Evolutionary conservation across 2,329 filamentous ascomycete genomes (phyloP).

Genomic region (Alternaria brassicae): DNA sequence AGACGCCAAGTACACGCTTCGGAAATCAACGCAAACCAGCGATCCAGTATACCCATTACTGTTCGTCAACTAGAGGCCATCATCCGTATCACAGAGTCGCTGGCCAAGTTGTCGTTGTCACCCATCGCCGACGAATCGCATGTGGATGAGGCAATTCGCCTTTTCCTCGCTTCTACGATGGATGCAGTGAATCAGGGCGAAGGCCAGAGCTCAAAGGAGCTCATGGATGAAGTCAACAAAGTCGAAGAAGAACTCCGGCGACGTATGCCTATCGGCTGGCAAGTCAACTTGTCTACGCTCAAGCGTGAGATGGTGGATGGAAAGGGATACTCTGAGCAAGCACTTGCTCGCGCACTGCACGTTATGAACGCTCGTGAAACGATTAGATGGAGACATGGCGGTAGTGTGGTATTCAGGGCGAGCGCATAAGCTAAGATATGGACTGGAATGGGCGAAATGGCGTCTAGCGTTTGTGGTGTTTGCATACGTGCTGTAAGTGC

Average conservation of each 20-base stretch:
- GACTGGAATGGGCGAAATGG: background rate
- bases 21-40: slow-evolving; percentile 86
- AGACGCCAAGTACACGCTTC: slow-evolving; percentile 90
- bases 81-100: slow-evolving; percentile 93
- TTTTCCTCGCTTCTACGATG: slow-evolving; percentile 98
- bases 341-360: slow-evolving; percentile 82
- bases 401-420: slow-evolving; percentile 32
- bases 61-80: slow-evolving; percentile 97
- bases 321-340: slow-evolving; percentile 87
- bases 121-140: slow-evolving; percentile 88
- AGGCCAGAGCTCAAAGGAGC: slow-evolving; percentile 77
- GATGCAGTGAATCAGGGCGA: slow-evolving; percentile 93
- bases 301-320: slow-evolving; percentile 90
- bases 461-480: slow-evolving; percentile 3
- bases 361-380: slow-evolving; percentile 88
- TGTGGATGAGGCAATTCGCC: slow-evolving; percentile 94
- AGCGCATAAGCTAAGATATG: slow-evolving; percentile 17
- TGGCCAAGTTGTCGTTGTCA: slow-evolving; percentile 88
- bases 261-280: slow-evolving; percentile 92
- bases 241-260: slow-evolving; percentile 89
- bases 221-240: slow-evolving; percentile 87
- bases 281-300: slow-evolving; percentile 84
- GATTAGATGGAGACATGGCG: slow-evolving; percentile 77
- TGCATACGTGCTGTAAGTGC: background rate
- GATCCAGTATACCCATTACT: slow-evolving; percentile 95